A percentile compares a stretch with the other conserved stretches of the same genome.
phyloP scores from a whole-genome alignment of 495 filamentous ascomycete species.

The Podospora pseudoanserina region DNA sequence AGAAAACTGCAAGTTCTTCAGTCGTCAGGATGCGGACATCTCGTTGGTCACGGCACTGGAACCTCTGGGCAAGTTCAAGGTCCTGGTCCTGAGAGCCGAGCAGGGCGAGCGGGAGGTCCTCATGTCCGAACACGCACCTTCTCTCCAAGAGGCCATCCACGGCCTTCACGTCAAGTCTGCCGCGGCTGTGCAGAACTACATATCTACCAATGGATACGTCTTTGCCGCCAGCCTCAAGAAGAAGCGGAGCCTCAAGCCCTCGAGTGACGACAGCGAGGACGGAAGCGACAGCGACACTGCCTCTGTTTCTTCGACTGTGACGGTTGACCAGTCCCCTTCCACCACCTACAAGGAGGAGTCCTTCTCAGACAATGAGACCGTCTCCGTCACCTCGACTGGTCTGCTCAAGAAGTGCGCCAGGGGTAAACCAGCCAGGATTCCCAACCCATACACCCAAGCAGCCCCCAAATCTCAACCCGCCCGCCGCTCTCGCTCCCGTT shows the following conservation, averaged over 20 bases:
- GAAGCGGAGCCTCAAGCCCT: slow-evolving; percentile 4
- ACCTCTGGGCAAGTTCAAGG: slow-evolving; percentile 32
- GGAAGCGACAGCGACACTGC: slow-evolving; percentile 25
- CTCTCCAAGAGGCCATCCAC: slow-evolving; percentile 23
- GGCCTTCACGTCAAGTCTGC: slow-evolving; percentile 36
- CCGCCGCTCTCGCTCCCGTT: slow-evolving; percentile 22
- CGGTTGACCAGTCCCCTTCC: slow-evolving; percentile 25
- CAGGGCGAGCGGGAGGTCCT: slow-evolving; percentile 30
- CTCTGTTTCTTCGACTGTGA: slow-evolving; percentile 30
- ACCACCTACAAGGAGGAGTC: slow-evolving; percentile 29
- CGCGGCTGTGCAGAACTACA: slow-evolving; percentile 38
- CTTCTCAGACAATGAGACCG: slow-evolving; percentile 31
- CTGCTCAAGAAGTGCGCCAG: slow-evolving; percentile 9
- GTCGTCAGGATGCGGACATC: slow-evolving; percentile 25
- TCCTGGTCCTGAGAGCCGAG: slow-evolving; percentile 30
- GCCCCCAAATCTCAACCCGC: neutral
- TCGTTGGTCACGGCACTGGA: slow-evolving; percentile 36
- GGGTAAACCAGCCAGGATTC: slow-evolving; percentile 6
- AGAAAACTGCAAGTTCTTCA: slow-evolving; percentile 44
- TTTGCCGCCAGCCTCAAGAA: slow-evolving; percentile 22
- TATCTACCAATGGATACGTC: slow-evolving; percentile 36
- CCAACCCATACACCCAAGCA: neutral
- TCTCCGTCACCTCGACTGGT: slow-evolving; percentile 18
- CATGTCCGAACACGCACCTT: slow-evolving; percentile 27
- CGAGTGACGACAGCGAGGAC: slow-evolving; percentile 12